Conservation (phyloP, 176 grass and related monocot genomes). For the Canna indica region DNA sequence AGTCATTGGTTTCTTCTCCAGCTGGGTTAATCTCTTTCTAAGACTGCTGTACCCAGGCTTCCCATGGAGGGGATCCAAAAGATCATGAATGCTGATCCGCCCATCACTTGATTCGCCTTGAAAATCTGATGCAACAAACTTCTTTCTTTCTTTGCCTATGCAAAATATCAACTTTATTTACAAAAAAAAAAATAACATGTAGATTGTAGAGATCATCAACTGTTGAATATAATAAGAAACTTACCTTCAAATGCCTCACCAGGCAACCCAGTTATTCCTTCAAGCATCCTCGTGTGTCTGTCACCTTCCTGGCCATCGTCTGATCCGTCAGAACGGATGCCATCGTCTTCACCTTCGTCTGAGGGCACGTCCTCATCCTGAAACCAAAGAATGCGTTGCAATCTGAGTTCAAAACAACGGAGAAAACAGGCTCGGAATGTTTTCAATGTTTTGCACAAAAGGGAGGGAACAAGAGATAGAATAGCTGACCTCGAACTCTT, state of each 20-base stretch:
- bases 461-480: not conserved
- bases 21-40: conserved; percentile 55
- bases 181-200: not conserved
- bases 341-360: conserved; percentile 71
- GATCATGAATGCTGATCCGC: conserved; percentile 63
- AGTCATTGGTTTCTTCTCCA: conserved; percentile 45
- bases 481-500: conserved; percentile 32
- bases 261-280: conserved; percentile 81
- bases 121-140: conserved; percentile 34
- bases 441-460: not conserved
- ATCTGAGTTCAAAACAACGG: not conserved
- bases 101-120: conserved; percentile 30
- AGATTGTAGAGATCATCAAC: not conserved
- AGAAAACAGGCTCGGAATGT: not conserved
- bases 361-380: conserved; percentile 84
- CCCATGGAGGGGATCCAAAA: conserved; percentile 58
- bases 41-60: conserved; percentile 74
- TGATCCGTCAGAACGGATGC: conserved; percentile 18
- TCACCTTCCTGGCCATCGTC: conserved; percentile 35
- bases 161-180: not conserved
- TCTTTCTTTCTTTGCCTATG: conserved; percentile 54
- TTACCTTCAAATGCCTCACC: conserved; percentile 74
- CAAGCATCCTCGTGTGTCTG: conserved; percentile 69
- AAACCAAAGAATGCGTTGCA: not conserved
- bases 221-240: not conserved